Conservation (phyloP, 148 eudicot species). For the Persicaria maculosa region DNA sequence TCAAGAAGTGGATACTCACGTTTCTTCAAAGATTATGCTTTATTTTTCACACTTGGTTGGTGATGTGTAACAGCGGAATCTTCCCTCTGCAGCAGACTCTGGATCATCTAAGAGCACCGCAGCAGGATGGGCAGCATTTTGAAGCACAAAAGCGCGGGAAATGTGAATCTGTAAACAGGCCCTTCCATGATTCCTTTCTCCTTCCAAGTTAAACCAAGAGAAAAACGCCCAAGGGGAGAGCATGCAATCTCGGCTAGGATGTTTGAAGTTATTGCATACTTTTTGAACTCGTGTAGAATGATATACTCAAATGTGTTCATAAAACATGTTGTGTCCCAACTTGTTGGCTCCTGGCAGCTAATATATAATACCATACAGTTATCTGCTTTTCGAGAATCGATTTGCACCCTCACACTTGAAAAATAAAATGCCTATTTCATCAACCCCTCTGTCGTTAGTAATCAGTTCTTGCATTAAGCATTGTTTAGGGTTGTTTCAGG, state of each 20-base stretch:
- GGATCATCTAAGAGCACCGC: slow-evolving; percentile 62
- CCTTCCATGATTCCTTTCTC: not conserved
- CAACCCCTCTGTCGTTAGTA: too few species aligned
- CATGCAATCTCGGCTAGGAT: not conserved
- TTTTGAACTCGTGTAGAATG: not conserved
- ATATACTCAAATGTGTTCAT: not conserved
- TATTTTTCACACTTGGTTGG: not conserved
- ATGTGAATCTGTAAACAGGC: not conserved
- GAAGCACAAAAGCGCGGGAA: slow-evolving; percentile 16
- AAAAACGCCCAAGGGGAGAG: not conserved
- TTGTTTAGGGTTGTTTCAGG: too few species aligned
- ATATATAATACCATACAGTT: not conserved
- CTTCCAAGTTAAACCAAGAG: not conserved
- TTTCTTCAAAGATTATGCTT: not conserved
- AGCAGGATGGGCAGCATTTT: slow-evolving; percentile 99
- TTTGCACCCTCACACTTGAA: too few species aligned
- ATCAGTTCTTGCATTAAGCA: too few species aligned
- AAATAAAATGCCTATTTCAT: too few species aligned
- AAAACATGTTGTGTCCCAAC: not conserved
- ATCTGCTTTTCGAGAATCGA: not conserved
- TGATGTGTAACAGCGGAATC: slow-evolving; percentile 53
- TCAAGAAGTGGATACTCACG: not conserved
- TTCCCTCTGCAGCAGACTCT: slow-evolving; percentile 65
- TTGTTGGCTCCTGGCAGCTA: not conserved
- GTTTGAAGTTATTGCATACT: not conserved